Evolutionary conservation across 106 monocot genomes (phyloP), one percentile per base, ranked within the genome.

Genomic region (Allium cepa): DNA sequence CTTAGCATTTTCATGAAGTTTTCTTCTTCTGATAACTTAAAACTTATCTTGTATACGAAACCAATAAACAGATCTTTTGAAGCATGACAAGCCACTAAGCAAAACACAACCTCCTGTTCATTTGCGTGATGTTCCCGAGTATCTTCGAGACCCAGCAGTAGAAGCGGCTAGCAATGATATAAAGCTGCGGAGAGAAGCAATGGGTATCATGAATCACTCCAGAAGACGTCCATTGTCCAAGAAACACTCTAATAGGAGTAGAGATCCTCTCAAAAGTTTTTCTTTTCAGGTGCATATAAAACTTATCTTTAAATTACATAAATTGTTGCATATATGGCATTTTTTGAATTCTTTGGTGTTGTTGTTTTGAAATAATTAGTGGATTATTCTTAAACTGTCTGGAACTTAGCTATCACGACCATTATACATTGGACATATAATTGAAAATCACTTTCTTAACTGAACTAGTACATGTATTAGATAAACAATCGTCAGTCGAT

Each of bases 1-100:
- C 17, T 3, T 13, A 22, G 22, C 22, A 22, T 22, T 22, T 22
- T 22, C 22, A 22, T 22, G 22, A 36, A 36, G 5, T 36, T 36
- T 36, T 36, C 36, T 26, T 63, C 60, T 55, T 10, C 45, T 6
- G n/a, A 58, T 6, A 69, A 67, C 22, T 22, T 22, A 1, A 1
- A 57, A 7, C 49, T 3, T 13, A 57, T 59, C 17, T 3, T 13
- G 49, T 50, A 50, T 10, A 64, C 63, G 1, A 26, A 50, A 11
- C 36, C 7, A 56, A 8, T 69, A 9, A 45, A 51, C 75, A 91
- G 94, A 91, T 79, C 72, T 95, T 53, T 62, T 95, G 72, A 91
- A 91, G 78, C 94, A 95, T 67, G 94, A 95, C 66, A 91, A 91
- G 76, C 69, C 81, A 59, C 66, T 95, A 49, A 91, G 85, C 73